Evolutionary conservation across 2,329 filamentous ascomycete species (phyloP), one percentile per base, ranked within the genome.

Genomic region (Hypoxylon sp.): DNA sequence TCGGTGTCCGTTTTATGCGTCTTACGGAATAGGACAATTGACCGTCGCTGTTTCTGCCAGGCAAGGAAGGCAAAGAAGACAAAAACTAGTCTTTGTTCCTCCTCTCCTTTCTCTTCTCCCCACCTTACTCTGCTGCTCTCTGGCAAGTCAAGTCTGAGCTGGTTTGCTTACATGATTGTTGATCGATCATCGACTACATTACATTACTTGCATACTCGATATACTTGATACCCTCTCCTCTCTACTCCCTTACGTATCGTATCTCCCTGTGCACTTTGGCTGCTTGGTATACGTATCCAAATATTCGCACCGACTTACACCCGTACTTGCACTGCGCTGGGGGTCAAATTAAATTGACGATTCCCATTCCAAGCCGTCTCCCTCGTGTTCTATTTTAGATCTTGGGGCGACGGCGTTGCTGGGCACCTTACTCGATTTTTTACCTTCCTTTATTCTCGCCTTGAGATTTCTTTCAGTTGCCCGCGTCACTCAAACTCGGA

Each of bases 161-260:
- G 42, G 26, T 27, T 57, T 54, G 40, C 31, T 58, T 56, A 48
- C 52, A 50, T 56, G 58, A 59, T 65, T 67, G 62, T 67, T 65
- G 60, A 65, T 67, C 64, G 58, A 65, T 68, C 62, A 54, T 47
- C 41, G 23, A 43, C 40, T 48, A 24, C 26, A n/a, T n/a, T n/a
- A n/a, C n/a, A n/a, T n/a, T n/a, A n/a, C n/a, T n/a, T n/a, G n/a
- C n/a, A n/a, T n/a, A n/a, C 9, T 50, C 41, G 53, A 48, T 43
- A 51, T 33, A 45, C 18, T 55, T 43, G 40, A 41, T 35, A 18
- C 15, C 10, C 31, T 9, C 18, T 7, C 13, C 9, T 31, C 11
- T n/a, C 1, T 33, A 18, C 7, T n/a, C n/a, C n/a, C n/a, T 9
- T 35, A 35, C 31, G n/a, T 18, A 18, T n/a, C 13, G 49, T 56